Evolutionary conservation across 352 stramenopile species (phyloP), one percentile per base, ranked within the genome.

Genomic region (Phytophthora cryptogea): DNA sequence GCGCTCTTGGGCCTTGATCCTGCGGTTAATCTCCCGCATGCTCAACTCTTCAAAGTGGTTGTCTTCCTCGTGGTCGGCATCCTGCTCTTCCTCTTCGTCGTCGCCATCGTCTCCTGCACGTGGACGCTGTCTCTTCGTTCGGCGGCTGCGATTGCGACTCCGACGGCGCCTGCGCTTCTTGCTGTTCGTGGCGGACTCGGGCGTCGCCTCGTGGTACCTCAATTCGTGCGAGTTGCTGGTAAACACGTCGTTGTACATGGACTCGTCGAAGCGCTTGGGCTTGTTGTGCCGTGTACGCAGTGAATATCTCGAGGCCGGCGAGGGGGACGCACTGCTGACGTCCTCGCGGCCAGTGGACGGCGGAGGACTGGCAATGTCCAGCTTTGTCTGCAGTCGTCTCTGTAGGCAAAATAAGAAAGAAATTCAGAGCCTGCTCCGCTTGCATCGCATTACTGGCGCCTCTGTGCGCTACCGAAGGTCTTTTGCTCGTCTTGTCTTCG

Each of bases 181-280:
- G 36, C 42, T 63, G 11, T 27, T 28, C 4, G 45, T 30, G 23
- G 46, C 36, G 5, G 55, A 53, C 48, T 69, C 56, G 0, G 43
- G 43, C 13, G 65, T 65, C 32, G 45, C 47, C 37, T 61, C 41
- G 8, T 52, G n/a, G 54, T 59, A 70, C 6, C 54, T 58, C 23
- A 47, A 8, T 3, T 23, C 20, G 41, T 65, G 66, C 3, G 71
- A 69, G 13, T 43, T 62, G 11, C 60, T 64, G 14, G 68, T 66
- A 28, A 92, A 92, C 27, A 89, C 76, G 37, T 90, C 78, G 54
- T 92, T 80, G 64, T 89, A 92, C 9, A 90, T 54, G 36, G 64
- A 76, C 46, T 78, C 66, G 30, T 90, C 78, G 59, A 89, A 89
- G 13, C 70, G 78, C 23, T 75, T 65, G n/a, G 82, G 74, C 40